Base-by-base conservation (phyloP, 495 filamentous ascomycete genomes). In the Aspergillus conjunctus region DNA sequence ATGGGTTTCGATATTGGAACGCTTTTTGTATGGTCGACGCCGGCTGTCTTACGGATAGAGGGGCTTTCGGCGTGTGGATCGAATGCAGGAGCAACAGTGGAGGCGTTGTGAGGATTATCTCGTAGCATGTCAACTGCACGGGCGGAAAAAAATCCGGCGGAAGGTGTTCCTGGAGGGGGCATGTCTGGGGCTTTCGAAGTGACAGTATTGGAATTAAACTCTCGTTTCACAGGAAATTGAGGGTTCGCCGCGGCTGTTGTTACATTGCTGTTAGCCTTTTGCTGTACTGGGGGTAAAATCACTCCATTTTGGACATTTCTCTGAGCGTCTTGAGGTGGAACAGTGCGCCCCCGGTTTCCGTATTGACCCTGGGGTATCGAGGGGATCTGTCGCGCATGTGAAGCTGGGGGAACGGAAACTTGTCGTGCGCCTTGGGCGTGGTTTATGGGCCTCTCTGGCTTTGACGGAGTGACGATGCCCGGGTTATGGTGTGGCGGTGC, bases 1-100 rank as follows among this genome's bases (percentile, higher is more conserved):
- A 67, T 79, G n/a, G 73, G 73, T 58, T 66, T 83, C 3, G 75
- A 78, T 0, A 95, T 77, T 0, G 90, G 88, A 37, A 85, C 84
- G 30, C 85, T 89, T 55, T 85, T 88, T 26, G 77, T 85, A 64
- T 94, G 90, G 63, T 96, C 91, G 49, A 97, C 81, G n/a, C 92
- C 92, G 0, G 89, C 87, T 4, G 93, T 96, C 67, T 93, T 92
- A 32, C 90, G 87, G 59, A 96, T 93, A 0, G 91, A 92, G 0
- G 92, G 91, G 61, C 89, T 92, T 63, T 96, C 91, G 5, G 86
- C 81, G 56, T 88, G 84, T 3, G 91, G 91, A 68, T 97, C 90
- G 73, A 96, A 97, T 51, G 84, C 82, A 8, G 81, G 81, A 15
- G 84, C 78, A 6, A 73, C 54, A 5, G 79, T 73, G 2, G 66